Evolutionary conservation across 2,329 filamentous ascomycete species (phyloP), one percentile per base, ranked within the genome.

Genomic region (Ceratocystis albifundus): DNA sequence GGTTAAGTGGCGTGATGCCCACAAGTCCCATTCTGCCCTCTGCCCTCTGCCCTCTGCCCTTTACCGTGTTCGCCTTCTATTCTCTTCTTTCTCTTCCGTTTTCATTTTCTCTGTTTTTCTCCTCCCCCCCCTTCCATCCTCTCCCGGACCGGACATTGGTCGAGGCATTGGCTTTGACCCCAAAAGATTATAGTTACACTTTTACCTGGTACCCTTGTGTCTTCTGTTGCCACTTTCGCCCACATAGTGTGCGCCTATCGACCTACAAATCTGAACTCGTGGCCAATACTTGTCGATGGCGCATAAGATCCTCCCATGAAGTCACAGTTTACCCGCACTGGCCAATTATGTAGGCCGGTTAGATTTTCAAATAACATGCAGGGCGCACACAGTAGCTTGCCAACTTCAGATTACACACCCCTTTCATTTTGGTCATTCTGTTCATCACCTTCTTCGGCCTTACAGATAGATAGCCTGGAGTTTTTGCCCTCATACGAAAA

Each of bases 121-220:
- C 20, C 48, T 25, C 20, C 20, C 50, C 28, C 55, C 36, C 36
- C 36, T 41, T 41, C 8, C 36, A 41, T 15, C 10, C 10, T 41
- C 36, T 12, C 36, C 36, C 36, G 36, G 36, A 41, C 36, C 36
- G n/a, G 28, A 12, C 15, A 36, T 30, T 28, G 50, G 50, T 12
- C 53, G 3, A n/a, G 28, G 55, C 55, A 22, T 59, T n/a, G 55
- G 55, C 55, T 30, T 20, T n/a, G 55, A 32, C 28, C 55, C 28
- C n/a, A 25, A 32, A 59, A 59, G 15, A 10, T 20, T 36, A 36
- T 28, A 15, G 28, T 32, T 20, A 30, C 55, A 59, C 55, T n/a
- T 59, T 59, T 59, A 36, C 55, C 32, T 59, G 12, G 32, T 30
- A 59, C 55, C 28, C 55, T n/a, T 32, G 36, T 59, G 55, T 30